Base-by-base conservation (phyloP, 1,139 yeast genomes). In the Pichia sp. region DNA sequence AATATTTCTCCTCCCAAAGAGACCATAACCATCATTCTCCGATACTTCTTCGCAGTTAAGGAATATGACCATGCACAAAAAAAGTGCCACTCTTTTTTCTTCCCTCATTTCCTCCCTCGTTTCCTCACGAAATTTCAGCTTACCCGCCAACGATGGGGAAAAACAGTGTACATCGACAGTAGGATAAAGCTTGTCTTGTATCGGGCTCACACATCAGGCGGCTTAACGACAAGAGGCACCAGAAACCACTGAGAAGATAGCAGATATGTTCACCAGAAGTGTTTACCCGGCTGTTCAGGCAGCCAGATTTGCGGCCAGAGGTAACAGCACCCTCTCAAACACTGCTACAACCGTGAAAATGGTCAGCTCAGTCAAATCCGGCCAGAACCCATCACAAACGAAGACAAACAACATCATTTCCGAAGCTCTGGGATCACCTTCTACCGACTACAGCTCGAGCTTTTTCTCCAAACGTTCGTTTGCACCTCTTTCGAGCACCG, bases 331-430 rank as follows among this genome's bases (percentile, higher is more conserved):
- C 8, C 8, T 36, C 13, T 53, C 56, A 4, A 53, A 53, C 16
- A 53, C 56, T 19, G 23, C 54, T 7, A 40, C 54, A 1, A 50
- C 54, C 2, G 44, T 50, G 13, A 40, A 51, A 29, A 26, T 41
- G 11, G 41, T 55, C 38, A 49, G 49, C 13, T 49, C 54, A 8
- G 30, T 42, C 7, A 54, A 51, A 43, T 15, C 57, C 8, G 26
- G 13, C 15, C 31, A 38, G 41, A 16, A n/a, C 15, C 41, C 41
- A 45, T 26, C 15, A 16, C 47, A 45, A 38, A 32, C 46, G 16
- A n/a, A 44, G 45, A 26, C 49, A 5, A 53, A 49, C 30, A 49
- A 40, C 34, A 45, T 51, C 15, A 47, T 52, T 10, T 42, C 46
- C 32, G 47, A 52, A 30, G 45, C 51, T 8, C 36, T 46, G 26